A percentile compares a stretch with the other conserved stretches of the same genome.
Evolutionary conservation across 139 green algal genomes (phyloP).

Genomic region (Haematococcus lacustris): DNA sequence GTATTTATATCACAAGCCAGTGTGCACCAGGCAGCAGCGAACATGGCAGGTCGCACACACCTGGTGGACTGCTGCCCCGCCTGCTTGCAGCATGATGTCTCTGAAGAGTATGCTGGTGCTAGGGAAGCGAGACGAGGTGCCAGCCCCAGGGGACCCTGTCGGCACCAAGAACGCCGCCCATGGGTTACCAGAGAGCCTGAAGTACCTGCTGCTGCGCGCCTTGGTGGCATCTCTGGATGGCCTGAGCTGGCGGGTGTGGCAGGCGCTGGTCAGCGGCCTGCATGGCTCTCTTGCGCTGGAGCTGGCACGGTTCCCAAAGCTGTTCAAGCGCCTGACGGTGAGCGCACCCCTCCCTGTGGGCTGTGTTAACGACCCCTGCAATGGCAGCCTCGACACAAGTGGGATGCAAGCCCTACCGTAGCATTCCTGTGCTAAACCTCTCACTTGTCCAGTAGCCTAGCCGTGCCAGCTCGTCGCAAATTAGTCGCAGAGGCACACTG

Average conservation of each 20-base stretch:
- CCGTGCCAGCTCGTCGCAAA: too few species aligned
- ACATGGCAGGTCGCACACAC: too few species aligned
- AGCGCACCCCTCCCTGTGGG: background rate
- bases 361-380: too few species aligned
- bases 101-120: conserved; percentile 13
- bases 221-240: conserved; percentile 1
- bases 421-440: too few species aligned
- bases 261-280: conserved; percentile 7
- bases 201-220: conserved; percentile 12
- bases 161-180: background rate
- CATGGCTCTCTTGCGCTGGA: conserved; percentile 7
- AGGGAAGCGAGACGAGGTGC: background rate
- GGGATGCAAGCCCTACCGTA: too few species aligned
- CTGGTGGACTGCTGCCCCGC: too few species aligned
- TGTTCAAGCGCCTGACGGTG: conserved; percentile 13
- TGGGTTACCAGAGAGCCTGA: conserved; percentile 5
- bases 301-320: conserved; percentile 11
- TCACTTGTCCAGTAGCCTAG: too few species aligned
- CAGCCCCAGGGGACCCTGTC: background rate
- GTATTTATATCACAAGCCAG: too few species aligned
- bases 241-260: conserved; percentile 8
- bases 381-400: too few species aligned
- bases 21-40: too few species aligned
- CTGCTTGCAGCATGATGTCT: conserved; percentile 1
- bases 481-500: too few species aligned